A percentile compares a stretch with the other conserved stretches of the same genome.
These are phyloP conservation scores for Melastoma malabathricum DNA, from an alignment of 345 rosid genomes.

Conservation along the genomic window DNA sequence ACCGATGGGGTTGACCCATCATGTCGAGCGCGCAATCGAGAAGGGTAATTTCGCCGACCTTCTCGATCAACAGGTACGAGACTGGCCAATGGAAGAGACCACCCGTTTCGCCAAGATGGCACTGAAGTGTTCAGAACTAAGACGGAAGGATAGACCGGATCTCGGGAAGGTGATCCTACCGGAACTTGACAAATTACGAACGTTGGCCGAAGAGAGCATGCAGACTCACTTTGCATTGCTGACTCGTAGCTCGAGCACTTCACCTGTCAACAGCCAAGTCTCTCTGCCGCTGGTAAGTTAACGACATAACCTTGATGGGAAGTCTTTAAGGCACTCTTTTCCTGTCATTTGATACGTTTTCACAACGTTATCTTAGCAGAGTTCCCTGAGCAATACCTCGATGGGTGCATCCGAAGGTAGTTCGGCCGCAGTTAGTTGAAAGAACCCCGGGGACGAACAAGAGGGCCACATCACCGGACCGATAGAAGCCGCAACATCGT, in stretches of 20 bases:
- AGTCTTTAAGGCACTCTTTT: too few species aligned
- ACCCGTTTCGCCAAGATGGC: slow-evolving; percentile 41
- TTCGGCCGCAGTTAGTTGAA: too few species aligned
- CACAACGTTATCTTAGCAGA: too few species aligned
- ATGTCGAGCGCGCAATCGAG: slow-evolving; percentile 38
- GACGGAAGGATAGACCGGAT: slow-evolving; percentile 84
- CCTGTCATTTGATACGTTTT: too few species aligned
- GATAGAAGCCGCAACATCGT: too few species aligned
- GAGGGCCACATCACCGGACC: too few species aligned
- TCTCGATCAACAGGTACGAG: slow-evolving; percentile 52
- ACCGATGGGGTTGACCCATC: slow-evolving; percentile 65
- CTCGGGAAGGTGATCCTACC: slow-evolving; percentile 58
- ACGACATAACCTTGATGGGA: too few species aligned
- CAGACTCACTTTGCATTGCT: neutral
- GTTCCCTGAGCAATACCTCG: too few species aligned
- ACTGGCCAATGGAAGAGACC: slow-evolving; percentile 75
- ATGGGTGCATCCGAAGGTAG: too few species aligned
- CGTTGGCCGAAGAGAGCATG: slow-evolving; percentile 40
- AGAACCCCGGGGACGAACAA: too few species aligned
- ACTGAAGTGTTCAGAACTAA: slow-evolving; percentile 57
- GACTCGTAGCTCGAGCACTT: neutral
- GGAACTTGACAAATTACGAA: slow-evolving; percentile 44
- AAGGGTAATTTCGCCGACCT: slow-evolving; percentile 34
- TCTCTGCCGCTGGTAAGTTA: slow-evolving; percentile 9
- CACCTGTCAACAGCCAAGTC: slow-evolving; percentile 7